Evolutionary conservation across 139 green algal genomes (phyloP), one percentile per base, ranked within the genome.

Genomic region (Haematococcus lacustris): DNA sequence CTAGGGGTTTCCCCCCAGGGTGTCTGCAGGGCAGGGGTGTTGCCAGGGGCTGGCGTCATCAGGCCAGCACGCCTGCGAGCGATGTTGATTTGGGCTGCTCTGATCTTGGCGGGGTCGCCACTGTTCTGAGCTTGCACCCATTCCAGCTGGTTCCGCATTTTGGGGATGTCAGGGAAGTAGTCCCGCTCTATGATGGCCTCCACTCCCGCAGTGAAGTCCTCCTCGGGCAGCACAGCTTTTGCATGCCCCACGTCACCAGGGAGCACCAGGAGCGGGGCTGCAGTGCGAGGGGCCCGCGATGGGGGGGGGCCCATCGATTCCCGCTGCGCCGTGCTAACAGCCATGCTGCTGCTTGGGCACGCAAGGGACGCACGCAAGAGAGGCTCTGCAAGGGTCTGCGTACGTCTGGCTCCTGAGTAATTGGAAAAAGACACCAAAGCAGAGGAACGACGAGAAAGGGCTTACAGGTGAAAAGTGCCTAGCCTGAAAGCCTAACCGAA

Each of bases 151-250:
- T 88, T 90, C 74, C 92, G 75, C 71, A 98, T 82, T 67, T 90
- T 88, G 9, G 87, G 81, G 2, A 97, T 53, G 68, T 96, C 89
- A 3, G 93, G 93, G 63, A 98, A 98, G 80, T 90, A 98, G 82
- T 98, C 93, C 0, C 93, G 75, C 79, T 97, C 87, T 2, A 98
- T 92, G 37, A 98, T 97, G 25, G 83, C 74, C 40, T 94, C 93
- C 3, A 98, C 71, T 13, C 70, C 75, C 32, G 79, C 71, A 1
- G 82, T 77, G 76, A 85, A 97, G 2, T 90, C 86, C 35, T 96
- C 92, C 71, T 97, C 92, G 0, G 92, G 80, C 0, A 95, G 71
- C 0, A 95, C 83, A 4, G 53, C 53, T 26, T 64, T 64, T 21
- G 53, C 13, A 26, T 35, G 53, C 23, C 53, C 53, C 4, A 30